Percentiles rank a stretch among this genome's conserved stretches.
Conservation (phyloP, 306 rosid species). For the Quercus dentata region DNA sequence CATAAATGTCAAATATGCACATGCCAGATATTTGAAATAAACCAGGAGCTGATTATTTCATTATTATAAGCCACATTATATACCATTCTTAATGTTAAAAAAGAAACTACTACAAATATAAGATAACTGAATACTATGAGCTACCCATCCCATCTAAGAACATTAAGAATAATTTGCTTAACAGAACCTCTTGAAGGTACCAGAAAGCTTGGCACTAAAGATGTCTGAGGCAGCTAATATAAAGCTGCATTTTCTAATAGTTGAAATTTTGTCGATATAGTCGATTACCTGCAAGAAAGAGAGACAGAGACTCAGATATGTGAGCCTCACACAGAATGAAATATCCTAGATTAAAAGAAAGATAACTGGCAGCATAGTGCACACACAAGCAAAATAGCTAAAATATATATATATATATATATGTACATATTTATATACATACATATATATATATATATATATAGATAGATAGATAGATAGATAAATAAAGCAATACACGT, state of each 20-base stretch:
- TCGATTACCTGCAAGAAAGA: conserved; percentile 57
- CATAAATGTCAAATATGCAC: background rate
- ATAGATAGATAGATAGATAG: background rate
- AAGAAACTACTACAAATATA: background rate
- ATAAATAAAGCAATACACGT: conserved; percentile 10
- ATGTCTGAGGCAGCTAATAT: conserved; percentile 75
- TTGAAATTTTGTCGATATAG: conserved; percentile 76
- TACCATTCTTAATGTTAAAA: background rate
- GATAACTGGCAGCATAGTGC: conserved; percentile 13
- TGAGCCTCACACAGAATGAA: conserved; percentile 4
- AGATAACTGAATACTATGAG: background rate
- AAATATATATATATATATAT: background rate
- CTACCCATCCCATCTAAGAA: background rate
- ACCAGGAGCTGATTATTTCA: background rate
- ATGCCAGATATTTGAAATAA: background rate
- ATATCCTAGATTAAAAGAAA: conserved; percentile 19
- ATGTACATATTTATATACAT: background rate
- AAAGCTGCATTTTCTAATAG: conserved; percentile 72
- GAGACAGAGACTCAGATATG: conserved; percentile 3
- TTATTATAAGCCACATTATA: background rate
- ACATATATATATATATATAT: background rate
- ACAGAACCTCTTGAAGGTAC: conserved; percentile 80
- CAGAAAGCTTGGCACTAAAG: conserved; percentile 84
- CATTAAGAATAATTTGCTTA: background rate
- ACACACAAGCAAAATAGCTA: conserved; percentile 16